phyloP scores from a whole-genome alignment of 208 protist species.

The Trypanosoma grayi region DNA sequence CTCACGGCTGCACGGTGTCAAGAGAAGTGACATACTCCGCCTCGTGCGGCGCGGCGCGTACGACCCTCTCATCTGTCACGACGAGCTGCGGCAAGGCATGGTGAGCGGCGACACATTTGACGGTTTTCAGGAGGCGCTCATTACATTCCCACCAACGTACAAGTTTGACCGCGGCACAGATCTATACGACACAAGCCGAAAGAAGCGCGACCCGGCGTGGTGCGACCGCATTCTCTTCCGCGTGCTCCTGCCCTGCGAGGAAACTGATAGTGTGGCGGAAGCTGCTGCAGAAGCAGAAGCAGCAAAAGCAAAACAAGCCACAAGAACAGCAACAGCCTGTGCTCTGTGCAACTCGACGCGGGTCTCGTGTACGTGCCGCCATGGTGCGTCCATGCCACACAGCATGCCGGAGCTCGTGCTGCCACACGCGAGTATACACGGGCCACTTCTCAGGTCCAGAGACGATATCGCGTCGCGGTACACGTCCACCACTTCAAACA shows the following conservation, averaged over 20 bases:
- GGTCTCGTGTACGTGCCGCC: too few species aligned
- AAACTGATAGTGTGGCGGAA: neutral
- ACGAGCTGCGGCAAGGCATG: slow-evolving; percentile 83
- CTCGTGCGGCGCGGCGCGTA: slow-evolving; percentile 30
- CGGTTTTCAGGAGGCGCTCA: slow-evolving; percentile 87
- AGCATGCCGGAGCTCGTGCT: neutral
- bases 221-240: slow-evolving; percentile 89
- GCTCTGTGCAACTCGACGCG: neutral
- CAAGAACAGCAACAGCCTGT: neutral
- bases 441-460: neutral
- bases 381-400: too few species aligned
- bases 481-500: neutral
- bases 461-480: neutral
- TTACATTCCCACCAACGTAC: slow-evolving; percentile 91
- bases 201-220: slow-evolving; percentile 85
- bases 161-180: slow-evolving; percentile 80
- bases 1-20: slow-evolving; percentile 80
- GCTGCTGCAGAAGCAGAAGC: neutral
- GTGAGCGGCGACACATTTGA: slow-evolving; percentile 69
- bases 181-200: slow-evolving; percentile 78
- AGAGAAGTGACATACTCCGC: slow-evolving; percentile 31
- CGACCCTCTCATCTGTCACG: slow-evolving; percentile 65
- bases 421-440: neutral
- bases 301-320: neutral
- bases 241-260: slow-evolving; percentile 26